Conservation (phyloP, 2,329 filamentous ascomycete genomes). For the Ascochyta viciae-villosae region DNA sequence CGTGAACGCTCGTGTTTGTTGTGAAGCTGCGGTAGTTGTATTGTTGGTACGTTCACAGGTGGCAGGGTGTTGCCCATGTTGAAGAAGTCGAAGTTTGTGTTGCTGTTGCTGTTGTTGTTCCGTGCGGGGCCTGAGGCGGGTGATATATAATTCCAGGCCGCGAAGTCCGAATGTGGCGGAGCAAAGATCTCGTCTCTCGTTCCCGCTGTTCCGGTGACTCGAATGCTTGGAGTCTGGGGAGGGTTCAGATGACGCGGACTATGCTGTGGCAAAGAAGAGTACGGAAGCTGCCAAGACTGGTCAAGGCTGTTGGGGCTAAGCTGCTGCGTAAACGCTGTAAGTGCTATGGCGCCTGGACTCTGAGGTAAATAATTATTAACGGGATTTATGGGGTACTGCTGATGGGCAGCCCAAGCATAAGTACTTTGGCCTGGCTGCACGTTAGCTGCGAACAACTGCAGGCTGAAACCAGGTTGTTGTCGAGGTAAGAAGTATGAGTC, state of each 20-base stretch:
- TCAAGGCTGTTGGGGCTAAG: slow-evolving; percentile 34
- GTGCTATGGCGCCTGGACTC: slow-evolving; percentile 36
- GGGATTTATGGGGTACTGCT: slow-evolving; percentile 29
- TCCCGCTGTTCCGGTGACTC: slow-evolving; percentile 39
- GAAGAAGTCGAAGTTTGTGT: slow-evolving; percentile 29
- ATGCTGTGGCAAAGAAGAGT: slow-evolving; percentile 39
- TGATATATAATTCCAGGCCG: slow-evolving; percentile 39
- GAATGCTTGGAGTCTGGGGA: slow-evolving; percentile 35
- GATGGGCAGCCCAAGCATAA: slow-evolving; percentile 39
- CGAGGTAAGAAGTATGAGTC: slow-evolving; percentile 22
- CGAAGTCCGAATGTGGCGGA: slow-evolving; percentile 44
- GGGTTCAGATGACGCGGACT: slow-evolving; percentile 44
- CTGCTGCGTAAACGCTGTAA: slow-evolving; percentile 42
- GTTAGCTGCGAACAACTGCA: slow-evolving; percentile 28
- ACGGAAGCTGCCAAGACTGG: slow-evolving; percentile 38
- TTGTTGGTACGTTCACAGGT: slow-evolving; percentile 27
- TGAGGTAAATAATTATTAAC: slow-evolving; percentile 37
- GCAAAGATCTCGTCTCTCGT: slow-evolving; percentile 33
- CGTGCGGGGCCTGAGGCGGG: slow-evolving; percentile 42
- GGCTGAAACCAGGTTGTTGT: slow-evolving; percentile 36
- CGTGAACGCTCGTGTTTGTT: slow-evolving; percentile 41
- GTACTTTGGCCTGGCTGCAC: slow-evolving; percentile 36
- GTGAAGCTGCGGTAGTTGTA: slow-evolving; percentile 28
- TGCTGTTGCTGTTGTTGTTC: slow-evolving; percentile 26
- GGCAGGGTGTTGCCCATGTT: slow-evolving; percentile 37